Percentiles rank a stretch among this genome's conserved stretches.
Evolutionary conservation across 2,329 filamentous ascomycete species (phyloP).

Genomic region (Fusarium coffeatum): DNA sequence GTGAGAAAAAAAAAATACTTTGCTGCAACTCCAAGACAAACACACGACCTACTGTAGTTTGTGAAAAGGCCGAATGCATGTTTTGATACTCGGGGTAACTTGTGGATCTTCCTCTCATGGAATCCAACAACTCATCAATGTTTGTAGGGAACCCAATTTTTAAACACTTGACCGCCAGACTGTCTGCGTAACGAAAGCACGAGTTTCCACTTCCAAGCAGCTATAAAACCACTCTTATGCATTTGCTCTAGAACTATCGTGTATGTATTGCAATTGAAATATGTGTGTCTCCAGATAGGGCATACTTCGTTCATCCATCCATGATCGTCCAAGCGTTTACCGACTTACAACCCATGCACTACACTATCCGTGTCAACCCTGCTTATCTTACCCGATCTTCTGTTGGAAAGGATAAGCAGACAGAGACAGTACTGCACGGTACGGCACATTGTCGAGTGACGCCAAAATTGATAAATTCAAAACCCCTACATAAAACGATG

Average conservation of each 20-base stretch:
- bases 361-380: conserved; percentile 11
- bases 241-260: neutral
- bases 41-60: neutral
- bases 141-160: neutral
- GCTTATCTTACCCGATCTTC: conserved; percentile 2
- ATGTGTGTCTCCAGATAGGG: conserved; percentile 21
- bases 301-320: conserved; percentile 7
- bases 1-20: neutral
- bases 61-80: neutral
- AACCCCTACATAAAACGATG: conserved; percentile 9
- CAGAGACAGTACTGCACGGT: neutral
- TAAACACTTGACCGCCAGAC: conserved; percentile 1
- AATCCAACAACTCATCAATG: neutral
- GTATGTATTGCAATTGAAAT: neutral
- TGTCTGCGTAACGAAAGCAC: neutral
- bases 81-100: neutral
- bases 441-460: neutral
- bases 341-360: conserved; percentile 4
- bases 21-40: neutral
- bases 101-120: neutral
- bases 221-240: neutral
- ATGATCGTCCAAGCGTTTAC: neutral
- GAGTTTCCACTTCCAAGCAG: neutral
- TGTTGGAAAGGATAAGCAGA: neutral
- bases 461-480: neutral